Evolutionary conservation across 2,329 filamentous ascomycete species (phyloP).

Genomic region (Aspergillus bombycis): DNA sequence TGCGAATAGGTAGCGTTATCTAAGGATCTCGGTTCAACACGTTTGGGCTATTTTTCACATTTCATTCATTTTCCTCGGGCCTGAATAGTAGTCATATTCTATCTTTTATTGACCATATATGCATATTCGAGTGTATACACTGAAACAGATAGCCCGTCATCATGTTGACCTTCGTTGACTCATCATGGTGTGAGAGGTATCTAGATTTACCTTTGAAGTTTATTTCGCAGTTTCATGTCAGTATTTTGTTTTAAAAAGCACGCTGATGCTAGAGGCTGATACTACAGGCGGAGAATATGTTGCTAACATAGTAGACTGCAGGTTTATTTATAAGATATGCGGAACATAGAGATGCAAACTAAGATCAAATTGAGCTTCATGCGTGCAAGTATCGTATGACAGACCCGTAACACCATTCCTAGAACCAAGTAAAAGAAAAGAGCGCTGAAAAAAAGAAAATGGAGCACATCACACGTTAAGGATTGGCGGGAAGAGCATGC

Average conservation of each 20-base stretch:
- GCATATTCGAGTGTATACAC: not conserved
- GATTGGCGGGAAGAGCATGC: not conserved
- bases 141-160: not conserved
- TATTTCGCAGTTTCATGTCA: not conserved
- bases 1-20: constrained; percentile 4
- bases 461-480: constrained; percentile 2
- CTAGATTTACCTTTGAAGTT: not conserved
- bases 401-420: not conserved
- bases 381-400: constrained; percentile 3
- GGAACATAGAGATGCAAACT: not conserved
- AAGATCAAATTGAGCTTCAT: constrained; percentile 8
- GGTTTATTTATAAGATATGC: not conserved
- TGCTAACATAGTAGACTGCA: not conserved
- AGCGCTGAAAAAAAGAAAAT: not conserved
- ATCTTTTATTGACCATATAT: not conserved
- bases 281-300: not conserved
- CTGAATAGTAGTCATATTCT: not conserved
- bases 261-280: not conserved
- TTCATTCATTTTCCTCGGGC: not conserved
- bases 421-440: constrained; percentile 1
- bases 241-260: not conserved
- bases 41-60: constrained; percentile 1
- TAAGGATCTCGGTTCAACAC: constrained; percentile 9
- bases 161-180: not conserved
- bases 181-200: not conserved